Evolutionary conservation across 345 rosid genomes (phyloP).

Genomic region (Aquilaria malaccensis): DNA sequence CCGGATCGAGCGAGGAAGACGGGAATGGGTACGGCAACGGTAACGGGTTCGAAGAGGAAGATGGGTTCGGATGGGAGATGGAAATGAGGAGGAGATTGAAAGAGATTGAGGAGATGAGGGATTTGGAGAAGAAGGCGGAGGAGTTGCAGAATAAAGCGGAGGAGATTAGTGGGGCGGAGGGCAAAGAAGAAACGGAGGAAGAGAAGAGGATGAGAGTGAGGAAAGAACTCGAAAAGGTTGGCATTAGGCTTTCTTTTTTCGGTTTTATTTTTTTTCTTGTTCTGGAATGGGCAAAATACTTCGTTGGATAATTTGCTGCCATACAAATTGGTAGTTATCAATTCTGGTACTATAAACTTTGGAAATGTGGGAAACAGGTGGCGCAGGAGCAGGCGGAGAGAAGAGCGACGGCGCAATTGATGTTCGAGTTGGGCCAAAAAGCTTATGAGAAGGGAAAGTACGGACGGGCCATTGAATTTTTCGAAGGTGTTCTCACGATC

Average conservation of each 20-base stretch:
- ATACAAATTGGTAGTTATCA: not conserved
- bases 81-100: conserved; percentile 69
- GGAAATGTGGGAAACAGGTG: conserved; percentile 39
- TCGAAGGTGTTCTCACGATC: conserved; percentile 91
- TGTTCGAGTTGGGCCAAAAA: conserved; percentile 91
- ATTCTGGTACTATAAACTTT: not conserved
- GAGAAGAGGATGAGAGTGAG: conserved; percentile 77
- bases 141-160: conserved; percentile 58
- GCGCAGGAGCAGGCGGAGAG: conserved; percentile 94
- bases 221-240: conserved; percentile 84
- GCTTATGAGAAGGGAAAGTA: conserved; percentile 97
- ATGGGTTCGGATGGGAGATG: conserved; percentile 51
- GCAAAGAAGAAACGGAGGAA: conserved; percentile 66
- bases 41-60: conserved; percentile 38
- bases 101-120: conserved; percentile 79
- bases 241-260: not conserved
- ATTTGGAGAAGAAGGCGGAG: conserved; percentile 84
- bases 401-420: conserved; percentile 78
- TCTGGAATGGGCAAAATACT: not conserved
- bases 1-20: conserved; percentile 50
- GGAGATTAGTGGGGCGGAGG: conserved; percentile 33
- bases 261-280: not conserved
- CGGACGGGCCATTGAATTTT: conserved; percentile 78
- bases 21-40: conserved; percentile 34
- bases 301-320: not conserved